Evolutionary conservation across 2,329 filamentous ascomycete genomes (phyloP), one percentile per base, ranked within the genome.

Genomic region (Verticillium longisporum): DNA sequence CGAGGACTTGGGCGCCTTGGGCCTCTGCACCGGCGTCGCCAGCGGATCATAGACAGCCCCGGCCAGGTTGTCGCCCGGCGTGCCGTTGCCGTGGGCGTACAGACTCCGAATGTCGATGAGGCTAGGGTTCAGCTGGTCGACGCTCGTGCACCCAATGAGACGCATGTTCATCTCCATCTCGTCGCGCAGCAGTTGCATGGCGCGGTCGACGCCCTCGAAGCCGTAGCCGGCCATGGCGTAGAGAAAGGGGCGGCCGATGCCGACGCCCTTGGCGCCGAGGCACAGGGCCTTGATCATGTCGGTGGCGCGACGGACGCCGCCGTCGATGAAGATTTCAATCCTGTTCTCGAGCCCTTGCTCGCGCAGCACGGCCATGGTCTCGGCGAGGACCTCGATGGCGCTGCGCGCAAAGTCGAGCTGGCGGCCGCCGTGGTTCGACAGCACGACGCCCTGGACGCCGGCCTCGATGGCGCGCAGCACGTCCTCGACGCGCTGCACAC

Each of bases 91-190:
- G 66, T 87, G 84, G 63, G 74, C 75, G 63, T 77, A 77, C 67
- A 97, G 72, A 2, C 88, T 91, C 63, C 89, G 80, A 0, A 86
- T 84, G 72, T 99, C 95, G 21, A 99, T 74, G 74, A 99, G 77
- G 32, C 86, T 87, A 0, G 93, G 89, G 64, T 90, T 91, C 64
- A 99, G 77, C 67, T 99, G 87, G 38, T 87, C 86, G 36, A 99
- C 75, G 63, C 77, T 87, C 21, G 82, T 84, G 62, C 87, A 90
- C 10, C 95, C 95, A 67, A 99, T 92, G 65, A 99, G 79, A 6
- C 95, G 86, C 95, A 99, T 98, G 71, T 94, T 95, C 94, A 98
- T 98, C 79, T 96, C 92, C 85, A 99, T 91, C 82, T 99, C 95
- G 70, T 98, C 95, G 78, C 91, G 92, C 67, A 97, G 83, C 62